A percentile compares a stretch with the other conserved stretches of the same genome.
Evolutionary conservation across 2,329 filamentous ascomycete genomes (phyloP).

Genomic region (Fusarium sp.): DNA sequence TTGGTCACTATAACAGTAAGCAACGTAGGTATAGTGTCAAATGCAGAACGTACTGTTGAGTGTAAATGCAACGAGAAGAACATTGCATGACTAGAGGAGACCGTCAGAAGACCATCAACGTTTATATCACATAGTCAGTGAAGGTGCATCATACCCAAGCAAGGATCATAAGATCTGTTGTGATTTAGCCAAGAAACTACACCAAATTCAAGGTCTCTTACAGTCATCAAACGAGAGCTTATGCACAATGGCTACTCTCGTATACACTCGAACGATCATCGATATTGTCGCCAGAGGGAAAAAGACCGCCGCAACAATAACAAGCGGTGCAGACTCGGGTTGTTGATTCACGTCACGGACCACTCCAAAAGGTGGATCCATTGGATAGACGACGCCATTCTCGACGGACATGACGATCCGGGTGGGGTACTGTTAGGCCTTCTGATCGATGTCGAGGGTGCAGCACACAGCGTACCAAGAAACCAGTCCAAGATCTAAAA

Average conservation of each 20-base stretch:
- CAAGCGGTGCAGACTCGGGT: constrained; percentile 8
- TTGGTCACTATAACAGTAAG: constrained; percentile 18
- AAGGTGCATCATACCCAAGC: constrained; percentile 4
- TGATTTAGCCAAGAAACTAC: not conserved
- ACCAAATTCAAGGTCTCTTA: not conserved
- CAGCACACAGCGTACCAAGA: not conserved
- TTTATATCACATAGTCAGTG: not conserved
- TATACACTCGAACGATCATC: constrained; percentile 23
- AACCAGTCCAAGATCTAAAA: too few relatives aligned
- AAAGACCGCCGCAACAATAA: constrained; percentile 15
- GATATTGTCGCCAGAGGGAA: constrained; percentile 23
- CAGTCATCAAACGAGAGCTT: constrained; percentile 28
- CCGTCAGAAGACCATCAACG: not conserved
- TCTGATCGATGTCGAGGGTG: not conserved
- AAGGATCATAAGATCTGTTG: constrained; percentile 17
- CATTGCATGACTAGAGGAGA: not conserved
- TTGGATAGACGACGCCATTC: constrained; percentile 14
- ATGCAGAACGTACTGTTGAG: constrained; percentile 11
- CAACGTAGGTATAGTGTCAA: rapidly evolving
- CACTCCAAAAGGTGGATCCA: constrained; percentile 22
- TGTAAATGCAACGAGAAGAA: constrained; percentile 22
- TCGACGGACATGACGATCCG: constrained; percentile 26
- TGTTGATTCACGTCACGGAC: constrained; percentile 21
- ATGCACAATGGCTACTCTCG: constrained; percentile 6
- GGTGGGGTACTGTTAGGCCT: not conserved